Evolutionary conservation across 768 basidiomycete genomes (phyloP).

Genomic region (Porphyrellus cyaneotinctus): DNA sequence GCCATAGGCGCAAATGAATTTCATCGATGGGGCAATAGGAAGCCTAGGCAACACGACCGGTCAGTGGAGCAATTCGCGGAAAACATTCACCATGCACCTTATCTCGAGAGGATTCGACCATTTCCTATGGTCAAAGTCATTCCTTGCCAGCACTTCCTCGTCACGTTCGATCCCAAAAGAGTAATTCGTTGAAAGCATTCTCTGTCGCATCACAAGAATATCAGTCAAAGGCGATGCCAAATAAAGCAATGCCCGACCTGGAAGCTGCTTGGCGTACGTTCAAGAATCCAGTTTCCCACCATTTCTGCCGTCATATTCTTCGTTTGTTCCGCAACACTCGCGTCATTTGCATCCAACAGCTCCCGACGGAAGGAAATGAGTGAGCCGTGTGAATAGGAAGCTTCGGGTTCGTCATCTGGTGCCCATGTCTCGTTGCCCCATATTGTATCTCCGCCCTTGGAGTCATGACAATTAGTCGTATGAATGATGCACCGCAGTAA

Average conservation of each 20-base stretch:
- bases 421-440: conserved; percentile 79
- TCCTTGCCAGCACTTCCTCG: conserved; percentile 55
- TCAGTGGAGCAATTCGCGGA: neutral
- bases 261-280: conserved; percentile 79
- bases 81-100: conserved; percentile 38
- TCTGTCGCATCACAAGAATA: conserved; percentile 29
- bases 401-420: conserved; percentile 66
- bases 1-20: conserved; percentile 90
- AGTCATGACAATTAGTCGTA: neutral
- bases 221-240: neutral
- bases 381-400: conserved; percentile 67
- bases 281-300: conserved; percentile 73
- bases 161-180: conserved; percentile 85
- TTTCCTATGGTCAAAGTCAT: conserved; percentile 72
- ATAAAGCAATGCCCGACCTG: conserved; percentile 46
- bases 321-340: conserved; percentile 15
- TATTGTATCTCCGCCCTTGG: conserved; percentile 72
- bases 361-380: conserved; percentile 72
- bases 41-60: conserved; percentile 42
- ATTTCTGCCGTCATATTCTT: conserved; percentile 77
- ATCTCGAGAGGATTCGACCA: conserved; percentile 92
- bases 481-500: neutral
- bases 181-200: conserved; percentile 83
- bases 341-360: conserved; percentile 1
- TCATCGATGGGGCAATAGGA: conserved; percentile 88